Base-by-base conservation (phyloP, 2,329 filamentous ascomycete species). In the Aspergillus transmontanensis region DNA sequence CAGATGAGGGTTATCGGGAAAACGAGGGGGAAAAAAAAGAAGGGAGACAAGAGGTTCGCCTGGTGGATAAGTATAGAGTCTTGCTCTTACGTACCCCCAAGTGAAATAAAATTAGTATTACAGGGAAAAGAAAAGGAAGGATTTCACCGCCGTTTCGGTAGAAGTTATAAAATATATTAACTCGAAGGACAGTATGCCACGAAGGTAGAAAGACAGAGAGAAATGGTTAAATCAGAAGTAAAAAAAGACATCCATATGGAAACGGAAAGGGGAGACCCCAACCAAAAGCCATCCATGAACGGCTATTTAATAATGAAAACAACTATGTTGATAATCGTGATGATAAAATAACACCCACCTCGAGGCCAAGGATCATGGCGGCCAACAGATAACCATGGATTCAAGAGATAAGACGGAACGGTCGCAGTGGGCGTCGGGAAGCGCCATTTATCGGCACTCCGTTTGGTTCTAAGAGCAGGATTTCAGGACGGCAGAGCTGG, bases 141-240 rank as follows among this genome's bases (percentile, higher is more conserved):
- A 55, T 55, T 55, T 39, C 30, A 55, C 51, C 51, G 34, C 51
- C 51, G 51, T 55, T 39, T 55, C 48, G 51, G 32, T 39, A 14
- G 10, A n/a, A 26, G 32, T 48, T 28, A 26, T 41, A 2, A 7
- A 36, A 39, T 55, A 55, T 36, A 55, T 55, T 55, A 39, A 55
- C 11, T 12, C n/a, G 19, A 39, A 34, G 30, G 11, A 26, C 19
- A 16, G 19, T n/a, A 32, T 12, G 26, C 10, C 45, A 26, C 23
- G 23, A 48, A 23, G 45, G 9, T 3, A 28, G 45, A 26, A 23
- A 48, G 45, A 28, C 12, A 34, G 16, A 12, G 48, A 34, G 28
- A 10, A 28, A 21, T 19, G 28, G 19, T 21, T n/a, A 16, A 2
- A 51, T 30, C 48, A 51, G n/a, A 41, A 19, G 39, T 28, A 28